Percentiles rank a stretch among this genome's conserved stretches.
Conservation (phyloP, 768 basidiomycete species). For the Hericium coralloides region DNA sequence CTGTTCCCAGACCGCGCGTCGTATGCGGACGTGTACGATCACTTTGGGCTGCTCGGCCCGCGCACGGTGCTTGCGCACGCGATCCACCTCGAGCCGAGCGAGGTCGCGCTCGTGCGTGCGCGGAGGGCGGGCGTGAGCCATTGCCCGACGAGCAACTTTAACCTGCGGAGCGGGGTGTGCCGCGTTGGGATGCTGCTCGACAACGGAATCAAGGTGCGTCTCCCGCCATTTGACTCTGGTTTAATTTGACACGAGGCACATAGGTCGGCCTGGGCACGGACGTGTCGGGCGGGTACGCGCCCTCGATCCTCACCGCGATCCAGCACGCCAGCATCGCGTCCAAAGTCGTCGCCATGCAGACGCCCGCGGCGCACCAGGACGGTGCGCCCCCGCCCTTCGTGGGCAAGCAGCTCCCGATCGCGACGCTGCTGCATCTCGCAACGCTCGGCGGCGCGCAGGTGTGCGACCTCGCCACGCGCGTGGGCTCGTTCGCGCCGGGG, state of each 20-base stretch:
- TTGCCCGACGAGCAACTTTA: conserved; percentile 92
- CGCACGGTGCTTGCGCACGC: conserved; percentile 89
- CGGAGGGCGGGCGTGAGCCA: conserved; percentile 75
- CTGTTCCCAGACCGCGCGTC: conserved; percentile 57
- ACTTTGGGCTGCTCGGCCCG: conserved; percentile 58
- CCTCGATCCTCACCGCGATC: conserved; percentile 69
- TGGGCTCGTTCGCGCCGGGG: conserved; percentile 72
- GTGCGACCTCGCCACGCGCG: conserved; percentile 54
- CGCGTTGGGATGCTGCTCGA: conserved; percentile 75
- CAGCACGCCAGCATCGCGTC: conserved; percentile 74
- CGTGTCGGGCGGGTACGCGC: conserved; percentile 78
- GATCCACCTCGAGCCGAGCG: conserved; percentile 65
- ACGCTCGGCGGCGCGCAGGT: conserved; percentile 87
- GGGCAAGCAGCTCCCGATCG: conserved; percentile 56
- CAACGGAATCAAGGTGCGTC: conserved; percentile 69
- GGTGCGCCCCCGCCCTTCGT: conserved; percentile 27
- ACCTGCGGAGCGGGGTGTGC: conserved; percentile 79
- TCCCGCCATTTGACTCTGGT: background rate
- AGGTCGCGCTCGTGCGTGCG: conserved; percentile 61
- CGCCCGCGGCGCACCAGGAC: conserved; percentile 5
- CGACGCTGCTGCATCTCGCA: conserved; percentile 81
- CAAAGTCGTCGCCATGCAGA: conserved; percentile 58
- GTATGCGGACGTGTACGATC: conserved; percentile 81
- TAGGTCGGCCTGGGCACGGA: conserved; percentile 95
- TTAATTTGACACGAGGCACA: background rate